Base-by-base conservation (phyloP, 192 early-diverging fungal genomes). In the Coemansia sp. region DNA sequence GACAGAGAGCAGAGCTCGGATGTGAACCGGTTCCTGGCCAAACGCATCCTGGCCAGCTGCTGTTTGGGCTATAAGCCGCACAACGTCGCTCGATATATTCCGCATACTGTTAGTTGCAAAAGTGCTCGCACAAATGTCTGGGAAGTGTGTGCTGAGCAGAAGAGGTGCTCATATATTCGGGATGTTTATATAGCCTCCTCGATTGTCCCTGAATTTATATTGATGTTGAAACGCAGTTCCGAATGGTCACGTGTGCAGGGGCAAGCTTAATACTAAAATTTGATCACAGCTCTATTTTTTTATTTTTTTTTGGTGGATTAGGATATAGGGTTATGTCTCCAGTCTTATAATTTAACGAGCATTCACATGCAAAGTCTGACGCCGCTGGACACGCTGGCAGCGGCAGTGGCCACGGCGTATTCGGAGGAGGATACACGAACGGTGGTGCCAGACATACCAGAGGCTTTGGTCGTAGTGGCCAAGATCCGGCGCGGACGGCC, bases 401-500 rank as follows among this genome's bases (percentile, higher is more conserved):
- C 72, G 2, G 75, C 63, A 4, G 70, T 72, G 14, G 47, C 63
- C 28, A 51, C 65, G 46, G 69, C 59, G 14, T 62, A 56, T 42
- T 55, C 65, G 26, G 60, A 23, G 20, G 52, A 36, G 20, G 52
- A 28, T 2, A 60, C 66, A 50, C 70, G 68, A 34, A 66, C 71
- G 0, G 65, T 80, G 5, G 77, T 71, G 19, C 71, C 77, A 7
- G 54, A 67, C 58, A 80, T 80, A 28, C 77, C 77, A 12, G 64
- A 69, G 58, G 59, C 71, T 10, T 53, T 80, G 21, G 65, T 80
- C n/a, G 71, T 80, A 2, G 71, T 72, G 2, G 59, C 77, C 14
- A 74, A 66, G 46, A 80, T 80, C 34, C 71, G 64, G 42, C 77
- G 77, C 10, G 77, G 77, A 19, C 77, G 77, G 54, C 77, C 77